Percentiles rank a stretch among this genome's conserved stretches.
Conservation (phyloP, 768 basidiomycete genomes). For the Chalciporus sphaerocephalus region DNA sequence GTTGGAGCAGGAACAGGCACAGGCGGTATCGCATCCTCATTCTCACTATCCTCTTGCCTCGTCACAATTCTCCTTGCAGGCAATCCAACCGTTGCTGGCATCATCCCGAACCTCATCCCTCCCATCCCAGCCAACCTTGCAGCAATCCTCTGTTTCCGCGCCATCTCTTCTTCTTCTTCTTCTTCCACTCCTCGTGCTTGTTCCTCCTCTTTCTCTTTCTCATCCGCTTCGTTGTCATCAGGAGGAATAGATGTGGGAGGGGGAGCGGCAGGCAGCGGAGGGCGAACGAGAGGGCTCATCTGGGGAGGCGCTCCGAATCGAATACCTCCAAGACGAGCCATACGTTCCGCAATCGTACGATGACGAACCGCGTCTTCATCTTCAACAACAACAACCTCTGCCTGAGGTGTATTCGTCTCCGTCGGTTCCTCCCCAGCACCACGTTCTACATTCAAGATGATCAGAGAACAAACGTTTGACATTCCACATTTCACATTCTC, state of each 20-base stretch:
- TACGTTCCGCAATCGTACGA: constrained; percentile 83
- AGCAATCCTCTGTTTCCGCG: constrained; percentile 49
- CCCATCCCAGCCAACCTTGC: constrained; percentile 54
- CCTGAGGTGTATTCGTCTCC: constrained; percentile 7
- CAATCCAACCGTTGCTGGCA: constrained; percentile 31
- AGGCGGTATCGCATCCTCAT: constrained; percentile 20
- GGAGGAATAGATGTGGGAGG: constrained; percentile 33
- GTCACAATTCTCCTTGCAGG: constrained; percentile 14
- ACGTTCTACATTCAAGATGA: constrained; percentile 3
- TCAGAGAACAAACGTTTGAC: neutral
- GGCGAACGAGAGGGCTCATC: constrained; percentile 34
- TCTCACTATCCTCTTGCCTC: constrained; percentile 30
- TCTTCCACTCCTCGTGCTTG: constrained; percentile 24
- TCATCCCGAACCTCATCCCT: constrained; percentile 55
- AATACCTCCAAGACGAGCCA: constrained; percentile 89
- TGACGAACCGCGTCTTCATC: constrained; percentile 52
- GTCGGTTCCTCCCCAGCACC: constrained; percentile 13
- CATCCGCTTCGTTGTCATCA: constrained; percentile 21
- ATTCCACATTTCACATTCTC: too few relatives aligned
- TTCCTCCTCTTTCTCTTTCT: constrained; percentile 23
- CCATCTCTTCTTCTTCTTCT: constrained; percentile 64
- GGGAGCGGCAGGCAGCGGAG: constrained; percentile 36
- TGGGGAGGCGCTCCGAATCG: constrained; percentile 67
- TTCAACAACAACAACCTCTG: constrained; percentile 32
- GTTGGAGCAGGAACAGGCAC: constrained; percentile 33